These are phyloP conservation scores for Ascochyta lentis DNA, from an alignment of 2,329 filamentous ascomycete species.

Conservation along the genomic window DNA sequence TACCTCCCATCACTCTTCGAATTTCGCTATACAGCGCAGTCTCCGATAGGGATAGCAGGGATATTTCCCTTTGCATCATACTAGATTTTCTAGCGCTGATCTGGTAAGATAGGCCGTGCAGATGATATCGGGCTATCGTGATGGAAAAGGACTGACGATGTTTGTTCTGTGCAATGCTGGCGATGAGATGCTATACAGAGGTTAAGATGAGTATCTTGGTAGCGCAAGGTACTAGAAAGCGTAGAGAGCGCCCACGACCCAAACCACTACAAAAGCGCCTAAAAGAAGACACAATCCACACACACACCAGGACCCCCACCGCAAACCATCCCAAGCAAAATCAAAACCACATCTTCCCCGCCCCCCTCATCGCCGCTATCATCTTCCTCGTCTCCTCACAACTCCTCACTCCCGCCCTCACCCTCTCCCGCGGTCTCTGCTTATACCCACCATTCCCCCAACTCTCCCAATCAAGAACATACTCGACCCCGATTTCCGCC, in stretches of 20 bases:
- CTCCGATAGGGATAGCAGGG: too few species aligned
- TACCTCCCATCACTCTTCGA: too few species aligned
- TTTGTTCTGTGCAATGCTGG: too few species aligned
- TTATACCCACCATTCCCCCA: conserved; percentile 4
- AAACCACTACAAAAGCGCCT: background rate
- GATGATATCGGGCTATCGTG: too few species aligned
- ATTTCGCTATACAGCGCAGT: too few species aligned
- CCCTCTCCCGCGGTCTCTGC: background rate
- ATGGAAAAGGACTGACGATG: too few species aligned
- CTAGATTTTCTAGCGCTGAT: too few species aligned
- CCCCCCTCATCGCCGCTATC: background rate
- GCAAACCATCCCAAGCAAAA: background rate
- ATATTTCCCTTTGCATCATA: too few species aligned
- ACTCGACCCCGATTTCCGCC: conserved; percentile 14
- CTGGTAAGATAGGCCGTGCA: too few species aligned
- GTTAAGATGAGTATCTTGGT: too few species aligned
- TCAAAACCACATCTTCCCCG: background rate
- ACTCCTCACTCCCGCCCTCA: background rate
- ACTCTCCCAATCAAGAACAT: background rate
- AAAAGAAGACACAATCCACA: background rate
- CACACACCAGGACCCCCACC: background rate
- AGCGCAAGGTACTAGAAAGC: background rate
- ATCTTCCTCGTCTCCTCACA: conserved; percentile 1
- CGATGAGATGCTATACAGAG: too few species aligned
- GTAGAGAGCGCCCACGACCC: background rate